phyloP scores from a whole-genome alignment of 768 basidiomycete genomes.

The Mycena capillaripes region DNA sequence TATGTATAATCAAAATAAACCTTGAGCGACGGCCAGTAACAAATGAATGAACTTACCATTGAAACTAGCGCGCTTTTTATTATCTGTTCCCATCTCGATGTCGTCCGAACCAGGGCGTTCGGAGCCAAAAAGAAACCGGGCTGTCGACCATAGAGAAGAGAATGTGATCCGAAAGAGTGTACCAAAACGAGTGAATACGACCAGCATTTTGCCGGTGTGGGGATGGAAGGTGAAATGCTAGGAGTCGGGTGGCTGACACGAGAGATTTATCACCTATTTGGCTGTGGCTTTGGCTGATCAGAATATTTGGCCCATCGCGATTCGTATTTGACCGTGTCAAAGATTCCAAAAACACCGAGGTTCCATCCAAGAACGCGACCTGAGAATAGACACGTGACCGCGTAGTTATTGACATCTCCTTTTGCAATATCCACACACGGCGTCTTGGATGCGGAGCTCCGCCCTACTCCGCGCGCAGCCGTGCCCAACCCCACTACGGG shows the following conservation, averaged over 20 bases:
- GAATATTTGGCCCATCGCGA: too few species aligned
- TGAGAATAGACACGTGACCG: background rate
- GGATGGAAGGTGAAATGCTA: background rate
- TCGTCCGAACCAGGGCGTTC: background rate
- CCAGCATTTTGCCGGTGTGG: background rate
- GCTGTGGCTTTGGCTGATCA: too few species aligned
- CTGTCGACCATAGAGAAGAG: background rate
- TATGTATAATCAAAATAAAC: too few species aligned
- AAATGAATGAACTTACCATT: background rate
- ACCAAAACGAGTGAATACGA: conserved; percentile 11
- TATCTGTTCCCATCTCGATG: background rate
- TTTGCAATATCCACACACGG: too few species aligned
- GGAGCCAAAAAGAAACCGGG: background rate
- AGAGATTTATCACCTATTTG: too few species aligned
- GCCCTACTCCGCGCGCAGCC: too few species aligned
- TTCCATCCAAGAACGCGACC: too few species aligned
- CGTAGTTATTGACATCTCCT: too few species aligned
- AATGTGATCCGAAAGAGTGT: conserved; percentile 8
- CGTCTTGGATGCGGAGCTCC: too few species aligned
- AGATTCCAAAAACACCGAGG: too few species aligned
- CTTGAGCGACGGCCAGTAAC: background rate
- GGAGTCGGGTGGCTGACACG: conserved; percentile 9
- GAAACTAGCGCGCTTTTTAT: too few species aligned
- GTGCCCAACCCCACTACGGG: too few species aligned
- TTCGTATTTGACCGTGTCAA: background rate